Base-by-base conservation (phyloP, 306 rosid genomes). In the Trifolium dubium region DNA sequence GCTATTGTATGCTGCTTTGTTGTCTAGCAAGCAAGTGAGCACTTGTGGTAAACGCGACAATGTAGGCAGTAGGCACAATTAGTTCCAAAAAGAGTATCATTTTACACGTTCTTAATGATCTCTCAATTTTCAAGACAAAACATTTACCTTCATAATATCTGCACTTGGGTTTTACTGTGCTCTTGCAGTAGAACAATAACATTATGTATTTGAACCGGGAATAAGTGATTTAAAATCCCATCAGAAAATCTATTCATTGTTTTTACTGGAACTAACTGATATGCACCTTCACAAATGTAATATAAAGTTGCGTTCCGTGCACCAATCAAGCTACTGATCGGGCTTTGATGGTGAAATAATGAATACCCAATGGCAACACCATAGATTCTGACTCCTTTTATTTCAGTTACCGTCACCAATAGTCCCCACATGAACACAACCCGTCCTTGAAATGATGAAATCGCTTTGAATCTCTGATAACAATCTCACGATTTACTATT, bases 361-460 rank as follows among this genome's bases (percentile, higher is more conserved):
- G 82, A 43, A 64, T 35, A 40, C 1, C 39, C 55, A 47, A 37
- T 37, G 40, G 40, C 40, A 37, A 18, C 59, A 51, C 17, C 71
- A 54, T 40, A 54, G 18, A 54, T 85, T 39, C 66, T 41, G 68
- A 66, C 61, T 65, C 61, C 75, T 68, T 35, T 68, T 61, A 17
- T 75, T 75, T 64, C 82, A 81, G 29, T 12, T 50, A 30, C 53
- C 39, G 35, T 87, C 86, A 87, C 92, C 92, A 86, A 74, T 84
- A 91, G 71, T 86, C 97, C 30, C 92, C 88, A 61, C 97, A 88
- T 10, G 94, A 83, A 70, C 94, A 91, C 64, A 75, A 41, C 5
- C 94, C 94, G 10, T 84, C 77, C 80, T 78, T 91, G 68, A 91
- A 91, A 85, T 89, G 92, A 81, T 89, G 97, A 83, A 91, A 91